Evolutionary conservation across 306 rosid species (phyloP).

Genomic region (Gastrolobium villosum): DNA sequence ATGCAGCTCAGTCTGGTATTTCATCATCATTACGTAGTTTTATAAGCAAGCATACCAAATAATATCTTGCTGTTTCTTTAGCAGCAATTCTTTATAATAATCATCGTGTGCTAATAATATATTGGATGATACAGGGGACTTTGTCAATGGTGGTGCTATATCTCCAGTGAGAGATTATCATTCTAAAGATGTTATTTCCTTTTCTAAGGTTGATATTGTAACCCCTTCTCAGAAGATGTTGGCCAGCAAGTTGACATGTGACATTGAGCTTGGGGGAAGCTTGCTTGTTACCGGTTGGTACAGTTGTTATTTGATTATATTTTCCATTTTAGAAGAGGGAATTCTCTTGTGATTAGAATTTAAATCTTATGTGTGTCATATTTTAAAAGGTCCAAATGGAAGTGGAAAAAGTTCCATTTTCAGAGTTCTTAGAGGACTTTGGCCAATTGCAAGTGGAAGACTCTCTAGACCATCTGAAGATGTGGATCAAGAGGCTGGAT

Average conservation of each 20-base stretch:
- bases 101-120: slow-evolving; percentile 40
- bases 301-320: slow-evolving; percentile 19
- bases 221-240: slow-evolving; percentile 92
- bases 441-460: slow-evolving; percentile 88
- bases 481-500: slow-evolving; percentile 62
- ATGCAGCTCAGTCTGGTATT: slow-evolving; percentile 88
- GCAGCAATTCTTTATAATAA: slow-evolving; percentile 37
- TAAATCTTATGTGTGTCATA: slow-evolving; percentile 38
- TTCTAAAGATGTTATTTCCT: slow-evolving; percentile 73
- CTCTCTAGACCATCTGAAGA: slow-evolving; percentile 73
- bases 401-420: slow-evolving; percentile 98
- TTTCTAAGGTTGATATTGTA: slow-evolving; percentile 83
- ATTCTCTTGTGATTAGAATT: slow-evolving; percentile 32
- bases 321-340: slow-evolving; percentile 8
- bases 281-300: slow-evolving; percentile 95
- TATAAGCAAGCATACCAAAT: slow-evolving; percentile 9
- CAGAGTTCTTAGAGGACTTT: slow-evolving; percentile 96
- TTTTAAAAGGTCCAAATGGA: slow-evolving; percentile 91
- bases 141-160: slow-evolving; percentile 50
- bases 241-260: slow-evolving; percentile 91
- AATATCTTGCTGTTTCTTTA: slow-evolving; percentile 2
- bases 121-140: slow-evolving; percentile 55
- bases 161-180: slow-evolving; percentile 56
- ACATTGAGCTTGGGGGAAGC: slow-evolving; percentile 76
- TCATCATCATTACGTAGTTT: slow-evolving; percentile 28